A percentile compares a stretch with the other conserved stretches of the same genome.
phyloP scores from a whole-genome alignment of 371 early-diverging fungal genomes.

The Saksenaea vasiformis region DNA sequence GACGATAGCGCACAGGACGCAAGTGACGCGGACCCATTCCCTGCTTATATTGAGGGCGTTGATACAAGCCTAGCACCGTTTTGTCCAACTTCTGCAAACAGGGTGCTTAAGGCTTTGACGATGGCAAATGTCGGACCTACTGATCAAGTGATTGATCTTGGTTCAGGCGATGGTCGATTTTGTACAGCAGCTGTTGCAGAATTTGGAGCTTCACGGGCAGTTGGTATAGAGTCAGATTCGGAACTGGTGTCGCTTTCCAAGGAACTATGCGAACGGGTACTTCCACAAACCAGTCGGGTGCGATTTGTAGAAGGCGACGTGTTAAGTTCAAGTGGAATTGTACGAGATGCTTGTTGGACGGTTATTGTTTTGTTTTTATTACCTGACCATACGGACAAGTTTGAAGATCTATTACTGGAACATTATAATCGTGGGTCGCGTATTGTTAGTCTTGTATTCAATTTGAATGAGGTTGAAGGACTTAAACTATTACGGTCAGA shows the following conservation, averaged over 20 bases:
- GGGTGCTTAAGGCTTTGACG: slow-evolving; percentile 52
- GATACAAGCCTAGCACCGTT: slow-evolving; percentile 63
- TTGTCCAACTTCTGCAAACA: slow-evolving; percentile 62
- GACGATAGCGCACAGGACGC: slow-evolving; percentile 41
- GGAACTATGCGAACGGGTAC: slow-evolving; percentile 36
- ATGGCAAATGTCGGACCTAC: slow-evolving; percentile 46
- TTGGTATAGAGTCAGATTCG: slow-evolving; percentile 61
- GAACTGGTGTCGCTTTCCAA: slow-evolving; percentile 48
- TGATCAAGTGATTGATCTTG: slow-evolving; percentile 63
- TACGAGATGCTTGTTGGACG: slow-evolving; percentile 33
- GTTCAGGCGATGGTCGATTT: slow-evolving; percentile 69
- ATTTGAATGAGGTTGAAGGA: slow-evolving; percentile 56
- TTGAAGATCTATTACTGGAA: slow-evolving; percentile 50
- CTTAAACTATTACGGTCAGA: slow-evolving; percentile 44
- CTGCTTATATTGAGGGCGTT: slow-evolving; percentile 58
- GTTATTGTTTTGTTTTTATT: slow-evolving; percentile 59
- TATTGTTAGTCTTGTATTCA: slow-evolving; percentile 61
- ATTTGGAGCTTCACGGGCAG: slow-evolving; percentile 45
- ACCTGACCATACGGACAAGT: slow-evolving; percentile 61
- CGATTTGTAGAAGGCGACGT: slow-evolving; percentile 53
- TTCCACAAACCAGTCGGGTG: slow-evolving; percentile 23
- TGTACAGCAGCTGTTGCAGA: slow-evolving; percentile 56
- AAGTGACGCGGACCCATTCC: slow-evolving; percentile 48
- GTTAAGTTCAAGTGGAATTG: slow-evolving; percentile 19
- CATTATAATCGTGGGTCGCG: slow-evolving; percentile 56